Percentiles rank a stretch among this genome's conserved stretches.
Evolutionary conservation across 805 yeast genomes (phyloP).

Genomic region (Kluyveromyces wickerhamii): DNA sequence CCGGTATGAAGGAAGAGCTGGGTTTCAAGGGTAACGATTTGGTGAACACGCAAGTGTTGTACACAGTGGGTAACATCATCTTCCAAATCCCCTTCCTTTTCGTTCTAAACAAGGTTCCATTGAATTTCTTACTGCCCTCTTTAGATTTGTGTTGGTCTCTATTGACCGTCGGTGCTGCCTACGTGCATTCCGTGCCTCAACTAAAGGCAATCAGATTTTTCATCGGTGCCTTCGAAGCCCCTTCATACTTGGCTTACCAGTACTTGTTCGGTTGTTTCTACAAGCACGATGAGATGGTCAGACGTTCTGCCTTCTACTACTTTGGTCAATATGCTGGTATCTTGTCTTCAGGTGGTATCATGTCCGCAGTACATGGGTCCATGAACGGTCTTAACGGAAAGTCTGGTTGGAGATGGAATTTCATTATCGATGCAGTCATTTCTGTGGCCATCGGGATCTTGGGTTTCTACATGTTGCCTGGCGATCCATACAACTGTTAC

Average conservation of each 20-base stretch:
- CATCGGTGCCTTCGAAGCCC: constrained; percentile 58
- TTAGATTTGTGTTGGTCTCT: constrained; percentile 56
- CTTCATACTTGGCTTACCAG: constrained; percentile 51
- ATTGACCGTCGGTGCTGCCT: constrained; percentile 45
- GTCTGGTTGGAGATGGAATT: constrained; percentile 69
- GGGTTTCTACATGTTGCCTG: constrained; percentile 53
- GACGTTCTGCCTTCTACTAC: constrained; percentile 57
- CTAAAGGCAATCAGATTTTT: constrained; percentile 54
- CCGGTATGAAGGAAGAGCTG: constrained; percentile 52
- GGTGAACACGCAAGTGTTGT: constrained; percentile 50
- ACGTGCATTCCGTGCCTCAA: constrained; percentile 37
- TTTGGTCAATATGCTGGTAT: constrained; percentile 57
- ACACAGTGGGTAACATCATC: constrained; percentile 49
- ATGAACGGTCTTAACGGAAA: constrained; percentile 46
- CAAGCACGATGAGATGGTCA: constrained; percentile 45
- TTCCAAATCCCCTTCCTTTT: constrained; percentile 59
- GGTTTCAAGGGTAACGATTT: constrained; percentile 55
- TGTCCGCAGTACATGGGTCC: constrained; percentile 42
- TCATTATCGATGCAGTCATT: constrained; percentile 55
- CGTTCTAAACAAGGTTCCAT: constrained; percentile 44
- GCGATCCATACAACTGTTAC: constrained; percentile 53
- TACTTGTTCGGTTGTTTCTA: constrained; percentile 53
- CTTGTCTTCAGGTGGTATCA: constrained; percentile 54
- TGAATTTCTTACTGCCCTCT: constrained; percentile 39
- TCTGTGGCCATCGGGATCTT: constrained; percentile 49